A percentile compares a stretch with the other conserved stretches of the same genome.
Conservation (phyloP, 2,329 filamentous ascomycete genomes). For the Catunica adiposa region DNA sequence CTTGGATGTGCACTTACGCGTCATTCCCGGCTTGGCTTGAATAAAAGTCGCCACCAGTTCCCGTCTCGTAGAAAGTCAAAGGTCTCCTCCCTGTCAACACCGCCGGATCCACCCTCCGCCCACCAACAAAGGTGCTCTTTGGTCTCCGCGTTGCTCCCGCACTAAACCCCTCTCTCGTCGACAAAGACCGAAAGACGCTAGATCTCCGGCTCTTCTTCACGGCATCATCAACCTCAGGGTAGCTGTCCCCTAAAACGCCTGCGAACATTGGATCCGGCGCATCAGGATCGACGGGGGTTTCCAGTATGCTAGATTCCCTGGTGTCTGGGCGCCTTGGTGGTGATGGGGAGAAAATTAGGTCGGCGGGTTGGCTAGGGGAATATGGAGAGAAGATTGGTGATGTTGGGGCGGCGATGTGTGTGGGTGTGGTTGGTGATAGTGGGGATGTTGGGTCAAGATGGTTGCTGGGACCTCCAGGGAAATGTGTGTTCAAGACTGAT, state of each 20-base stretch:
- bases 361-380: background rate
- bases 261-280: constrained; percentile 11
- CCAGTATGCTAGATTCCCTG: background rate
- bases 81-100: constrained; percentile 3
- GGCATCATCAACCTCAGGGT: constrained; percentile 1
- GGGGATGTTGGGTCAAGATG: background rate
- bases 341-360: constrained; percentile 7
- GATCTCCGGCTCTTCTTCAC: constrained; percentile 9
- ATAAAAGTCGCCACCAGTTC: constrained; percentile 10
- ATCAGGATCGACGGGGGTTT: background rate
- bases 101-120: background rate
- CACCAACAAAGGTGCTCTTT: constrained; percentile 9
- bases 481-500: background rate
- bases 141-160: background rate
- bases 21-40: constrained; percentile 11
- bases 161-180: constrained; percentile 7
- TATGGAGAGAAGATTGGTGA: background rate
- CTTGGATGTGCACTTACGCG: constrained; percentile 7
- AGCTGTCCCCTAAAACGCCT: constrained; percentile 10
- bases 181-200: constrained; percentile 12
- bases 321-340: background rate
- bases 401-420: background rate
- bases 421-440: background rate
- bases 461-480: background rate
- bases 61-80: constrained; percentile 5